A percentile compares a stretch with the other conserved stretches of the same genome.
Conservation (phyloP, 1,284 basidiomycete species). For the Papiliotrema fonsecae region DNA sequence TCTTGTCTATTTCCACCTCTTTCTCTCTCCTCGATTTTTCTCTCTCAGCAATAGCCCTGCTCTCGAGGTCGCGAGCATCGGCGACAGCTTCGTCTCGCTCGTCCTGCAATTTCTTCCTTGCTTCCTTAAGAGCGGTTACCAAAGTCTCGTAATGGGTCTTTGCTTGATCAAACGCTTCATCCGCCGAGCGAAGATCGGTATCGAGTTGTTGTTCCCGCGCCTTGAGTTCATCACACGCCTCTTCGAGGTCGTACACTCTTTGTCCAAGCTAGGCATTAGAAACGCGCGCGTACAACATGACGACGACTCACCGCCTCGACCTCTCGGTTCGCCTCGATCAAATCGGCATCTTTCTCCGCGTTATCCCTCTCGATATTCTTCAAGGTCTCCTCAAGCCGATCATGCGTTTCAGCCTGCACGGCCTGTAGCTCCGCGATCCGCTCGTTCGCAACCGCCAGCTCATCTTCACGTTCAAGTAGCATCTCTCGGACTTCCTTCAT, state of each 20-base stretch:
- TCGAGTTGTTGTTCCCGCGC: constrained; percentile 57
- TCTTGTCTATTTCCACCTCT: constrained; percentile 47
- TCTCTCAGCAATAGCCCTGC: constrained; percentile 33
- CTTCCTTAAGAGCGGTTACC: constrained; percentile 71
- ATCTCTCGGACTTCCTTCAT: constrained; percentile 33
- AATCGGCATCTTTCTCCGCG: constrained; percentile 43
- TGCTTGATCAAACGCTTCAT: constrained; percentile 62
- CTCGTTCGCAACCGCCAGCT: constrained; percentile 27
- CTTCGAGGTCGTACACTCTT: constrained; percentile 47
- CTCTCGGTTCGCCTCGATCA: constrained; percentile 59
- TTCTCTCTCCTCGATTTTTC: constrained; percentile 47
- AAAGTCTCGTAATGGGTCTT: constrained; percentile 67
- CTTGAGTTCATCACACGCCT: constrained; percentile 58
- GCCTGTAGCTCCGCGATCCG: constrained; percentile 39
- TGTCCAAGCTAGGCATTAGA: constrained; percentile 34
- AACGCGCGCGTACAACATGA: background rate
- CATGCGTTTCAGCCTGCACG: constrained; percentile 36
- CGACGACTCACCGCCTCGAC: constrained; percentile 57
- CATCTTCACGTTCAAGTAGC: constrained; percentile 35
- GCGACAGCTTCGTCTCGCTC: constrained; percentile 63
- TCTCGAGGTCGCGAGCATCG: constrained; percentile 57
- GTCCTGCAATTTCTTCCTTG: constrained; percentile 46
- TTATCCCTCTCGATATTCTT: constrained; percentile 42
- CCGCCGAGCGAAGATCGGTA: constrained; percentile 49
- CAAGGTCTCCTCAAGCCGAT: constrained; percentile 43